Evolutionary conservation across 1,139 yeast genomes (phyloP).

Genomic region (Meyerozyma guilliermondii): DNA sequence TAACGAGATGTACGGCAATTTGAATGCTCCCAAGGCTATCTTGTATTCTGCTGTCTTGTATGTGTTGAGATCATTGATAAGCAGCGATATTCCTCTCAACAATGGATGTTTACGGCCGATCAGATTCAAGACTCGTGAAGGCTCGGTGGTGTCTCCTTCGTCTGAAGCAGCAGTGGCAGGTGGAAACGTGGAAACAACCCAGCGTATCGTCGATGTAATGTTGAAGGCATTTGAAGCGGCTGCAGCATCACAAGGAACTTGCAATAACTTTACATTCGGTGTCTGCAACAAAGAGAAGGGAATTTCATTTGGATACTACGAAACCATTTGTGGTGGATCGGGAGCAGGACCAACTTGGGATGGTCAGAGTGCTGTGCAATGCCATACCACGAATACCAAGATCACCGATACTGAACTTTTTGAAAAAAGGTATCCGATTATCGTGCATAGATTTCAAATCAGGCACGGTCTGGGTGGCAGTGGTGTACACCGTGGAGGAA

Average conservation of each 20-base stretch:
- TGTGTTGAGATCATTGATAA: conserved; percentile 68
- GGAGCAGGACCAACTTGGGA: conserved; percentile 66
- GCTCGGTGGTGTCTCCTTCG: conserved; percentile 65
- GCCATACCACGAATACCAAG: conserved; percentile 68
- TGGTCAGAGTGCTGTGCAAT: conserved; percentile 62
- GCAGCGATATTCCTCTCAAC: conserved; percentile 76
- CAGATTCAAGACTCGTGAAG: conserved; percentile 58
- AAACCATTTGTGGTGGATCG: conserved; percentile 66
- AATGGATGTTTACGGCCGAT: conserved; percentile 81
- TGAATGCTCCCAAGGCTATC: conserved; percentile 69
- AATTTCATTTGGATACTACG: conserved; percentile 65
- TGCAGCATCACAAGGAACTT: conserved; percentile 75
- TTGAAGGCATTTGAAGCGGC: conserved; percentile 72
- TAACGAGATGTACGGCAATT: conserved; percentile 54
- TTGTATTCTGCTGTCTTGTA: conserved; percentile 78
- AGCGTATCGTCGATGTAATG: conserved; percentile 75
- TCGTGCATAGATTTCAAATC: conserved; percentile 49
- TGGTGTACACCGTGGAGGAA: conserved; percentile 54
- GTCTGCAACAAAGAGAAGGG: conserved; percentile 30
- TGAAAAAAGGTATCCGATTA: conserved; percentile 62
- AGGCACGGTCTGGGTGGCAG: conserved; percentile 54
- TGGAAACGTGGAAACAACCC: conserved; percentile 85
- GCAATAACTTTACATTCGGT: conserved; percentile 72
- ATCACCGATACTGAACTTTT: conserved; percentile 67
- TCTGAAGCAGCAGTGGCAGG: conserved; percentile 84